phyloP scores from a whole-genome alignment of 768 basidiomycete genomes.

The Russula lepida region DNA sequence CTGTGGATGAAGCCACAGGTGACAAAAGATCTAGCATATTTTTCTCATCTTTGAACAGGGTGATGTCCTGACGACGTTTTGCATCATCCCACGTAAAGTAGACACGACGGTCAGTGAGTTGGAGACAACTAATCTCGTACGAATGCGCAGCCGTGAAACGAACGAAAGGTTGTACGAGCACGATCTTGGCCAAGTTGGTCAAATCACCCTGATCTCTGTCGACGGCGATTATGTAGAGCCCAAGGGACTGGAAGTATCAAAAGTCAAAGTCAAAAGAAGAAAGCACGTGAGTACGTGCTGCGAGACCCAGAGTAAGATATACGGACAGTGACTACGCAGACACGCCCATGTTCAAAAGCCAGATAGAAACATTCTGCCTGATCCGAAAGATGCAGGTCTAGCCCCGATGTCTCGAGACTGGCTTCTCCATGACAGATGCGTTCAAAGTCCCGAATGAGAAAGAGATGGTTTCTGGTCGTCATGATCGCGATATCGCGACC shows the following conservation, averaged over 20 bases:
- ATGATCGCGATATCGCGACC: conserved; percentile 31
- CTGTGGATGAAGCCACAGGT: not conserved
- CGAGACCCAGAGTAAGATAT: not conserved
- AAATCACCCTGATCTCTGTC: not conserved
- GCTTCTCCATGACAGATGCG: conserved; percentile 21
- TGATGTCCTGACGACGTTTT: conserved; percentile 1
- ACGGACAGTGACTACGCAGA: conserved; percentile 17
- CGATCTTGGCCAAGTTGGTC: not conserved
- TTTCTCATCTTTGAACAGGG: conserved; percentile 1
- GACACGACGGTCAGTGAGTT: conserved; percentile 18
- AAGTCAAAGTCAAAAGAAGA: not conserved
- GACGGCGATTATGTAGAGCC: conserved; percentile 12
- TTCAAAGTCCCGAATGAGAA: conserved; percentile 31
- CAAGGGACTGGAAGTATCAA: not conserved
- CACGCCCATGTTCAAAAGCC: conserved; percentile 15
- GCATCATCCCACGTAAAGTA: conserved; percentile 19
- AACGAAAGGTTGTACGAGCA: conserved; percentile 3
- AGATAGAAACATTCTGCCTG: conserved; percentile 4
- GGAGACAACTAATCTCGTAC: conserved; percentile 14
- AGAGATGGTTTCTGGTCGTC: conserved; percentile 21
- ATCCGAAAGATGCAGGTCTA: not conserved
- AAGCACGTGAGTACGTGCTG: not conserved
- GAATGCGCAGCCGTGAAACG: not conserved
- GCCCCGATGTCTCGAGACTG: not conserved
- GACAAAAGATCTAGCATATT: not conserved